Evolutionary conservation across 164 flowering plant species (phyloP).

Genomic region (Nelumbo lutea): DNA sequence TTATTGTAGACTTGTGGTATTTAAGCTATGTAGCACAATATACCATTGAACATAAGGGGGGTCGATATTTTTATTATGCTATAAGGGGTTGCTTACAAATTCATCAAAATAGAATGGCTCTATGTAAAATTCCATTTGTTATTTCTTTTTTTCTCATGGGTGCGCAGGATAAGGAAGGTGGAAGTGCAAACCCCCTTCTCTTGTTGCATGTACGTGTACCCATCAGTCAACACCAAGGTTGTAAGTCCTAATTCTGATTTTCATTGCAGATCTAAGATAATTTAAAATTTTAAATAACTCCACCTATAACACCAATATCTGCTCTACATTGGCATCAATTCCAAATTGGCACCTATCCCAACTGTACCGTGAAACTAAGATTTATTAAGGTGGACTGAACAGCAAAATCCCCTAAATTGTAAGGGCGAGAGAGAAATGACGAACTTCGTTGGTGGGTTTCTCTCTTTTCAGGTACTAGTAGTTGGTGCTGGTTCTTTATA

Average conservation of each 20-base stretch:
- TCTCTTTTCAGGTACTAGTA: slow-evolving; percentile 26
- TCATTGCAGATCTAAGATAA: too few species aligned
- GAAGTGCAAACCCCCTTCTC: background rate
- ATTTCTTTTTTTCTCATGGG: background rate
- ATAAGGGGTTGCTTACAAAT: background rate
- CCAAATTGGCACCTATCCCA: too few species aligned
- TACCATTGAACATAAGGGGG: too few species aligned
- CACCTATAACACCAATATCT: too few species aligned
- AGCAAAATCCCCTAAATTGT: background rate
- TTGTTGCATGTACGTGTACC: slow-evolving; percentile 16
- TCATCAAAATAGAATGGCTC: background rate
- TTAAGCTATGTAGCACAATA: too few species aligned
- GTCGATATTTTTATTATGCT: too few species aligned
- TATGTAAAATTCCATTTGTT: background rate
- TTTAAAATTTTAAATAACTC: too few species aligned
- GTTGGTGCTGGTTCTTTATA: slow-evolving; percentile 52
- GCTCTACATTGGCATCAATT: too few species aligned
- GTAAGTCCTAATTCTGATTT: background rate
- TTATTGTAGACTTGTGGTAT: too few species aligned
- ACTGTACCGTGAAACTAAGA: too few species aligned
- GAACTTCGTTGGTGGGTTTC: slow-evolving; percentile 24
- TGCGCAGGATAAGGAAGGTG: slow-evolving; percentile 1
- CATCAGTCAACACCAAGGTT: slow-evolving; percentile 22
- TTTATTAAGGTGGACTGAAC: too few species aligned
- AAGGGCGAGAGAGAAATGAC: slow-evolving; percentile 14